Base-by-base conservation (phyloP, 2,329 filamentous ascomycete species). In the Phyllosticta citrichinensis region DNA sequence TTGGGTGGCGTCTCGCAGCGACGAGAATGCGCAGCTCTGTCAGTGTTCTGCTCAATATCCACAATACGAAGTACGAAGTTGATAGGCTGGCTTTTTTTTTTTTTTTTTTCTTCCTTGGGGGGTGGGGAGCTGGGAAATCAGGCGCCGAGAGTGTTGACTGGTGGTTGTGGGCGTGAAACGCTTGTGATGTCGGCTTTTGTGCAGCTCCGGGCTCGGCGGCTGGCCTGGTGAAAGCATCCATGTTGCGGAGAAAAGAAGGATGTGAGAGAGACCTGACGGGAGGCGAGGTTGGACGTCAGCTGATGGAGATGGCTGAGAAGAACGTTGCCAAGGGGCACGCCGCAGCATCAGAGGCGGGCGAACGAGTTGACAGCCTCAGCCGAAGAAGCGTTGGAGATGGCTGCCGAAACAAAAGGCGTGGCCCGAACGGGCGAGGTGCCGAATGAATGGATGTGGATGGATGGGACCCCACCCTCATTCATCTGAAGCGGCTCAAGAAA, bases 391-490 rank as follows among this genome's bases (percentile, higher is more conserved):
- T 47, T 47, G 40, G 40, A 47, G 1, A n/a, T 1, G 17, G 40
- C 14, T 47, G 40, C 40, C 40, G 40, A 47, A 47, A 47, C 40
- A 47, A 47, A 6, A 19, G 40, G 40, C 40, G 4, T 47, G 40
- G n/a, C 17, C 40, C 40, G 35, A 40, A 40, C 12, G 12, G 14
- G 40, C 17, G 40, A 47, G 40, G 40, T n/a, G 17, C 17, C 40
- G 40, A 47, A 6, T 17, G 40, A 47, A 6, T 17, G 12, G 12
- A n/a, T 19, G 17, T 47, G 17, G 40, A 1, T 8, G 14, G 14
- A n/a, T 8, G n/a, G n/a, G n/a, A n/a, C 33, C 33, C 33, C 40
- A n/a, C 40, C 58, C 40, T 55, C 58, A 60, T 56, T 60, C 58
- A 56, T 56, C 53, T 56, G 58, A 56, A 55, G 53, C 58, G 51